These are phyloP conservation scores for Eucalyptus fibrosa DNA, from an alignment of 345 rosid species.

Conservation along the genomic window DNA sequence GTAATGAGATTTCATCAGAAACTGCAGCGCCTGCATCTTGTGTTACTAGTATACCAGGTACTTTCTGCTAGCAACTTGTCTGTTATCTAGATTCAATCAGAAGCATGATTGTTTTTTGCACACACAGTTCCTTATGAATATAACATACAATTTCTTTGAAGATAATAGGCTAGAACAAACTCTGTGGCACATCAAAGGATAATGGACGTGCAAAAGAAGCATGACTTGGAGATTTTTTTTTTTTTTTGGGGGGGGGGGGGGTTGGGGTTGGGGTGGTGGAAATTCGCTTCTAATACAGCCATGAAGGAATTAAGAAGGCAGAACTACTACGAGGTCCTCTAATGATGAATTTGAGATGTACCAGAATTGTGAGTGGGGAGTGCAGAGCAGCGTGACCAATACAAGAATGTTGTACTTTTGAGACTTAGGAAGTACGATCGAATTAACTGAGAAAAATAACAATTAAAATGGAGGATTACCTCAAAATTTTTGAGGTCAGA, in stretches of 20 bases:
- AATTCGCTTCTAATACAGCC: not conserved
- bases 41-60: not conserved
- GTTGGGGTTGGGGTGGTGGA: too few species aligned
- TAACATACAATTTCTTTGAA: not conserved
- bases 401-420: not conserved
- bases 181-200: not conserved
- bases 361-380: not conserved
- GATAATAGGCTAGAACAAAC: not conserved
- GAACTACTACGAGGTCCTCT: not conserved
- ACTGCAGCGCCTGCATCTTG: not conserved
- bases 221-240: not conserved
- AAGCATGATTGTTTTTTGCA: not conserved
- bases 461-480: constrained; percentile 8
- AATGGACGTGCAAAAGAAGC: not conserved
- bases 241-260: too few species aligned
- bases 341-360: not conserved
- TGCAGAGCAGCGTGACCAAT: not conserved
- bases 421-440: not conserved
- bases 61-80: not conserved
- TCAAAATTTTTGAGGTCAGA: constrained; percentile 39
- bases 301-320: not conserved
- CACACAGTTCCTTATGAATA: not conserved
- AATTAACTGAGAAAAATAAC: not conserved
- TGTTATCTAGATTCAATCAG: not conserved
- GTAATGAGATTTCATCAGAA: not conserved